Conservation (phyloP, 805 yeast genomes). For the Wickerhamiella hasegawae region DNA sequence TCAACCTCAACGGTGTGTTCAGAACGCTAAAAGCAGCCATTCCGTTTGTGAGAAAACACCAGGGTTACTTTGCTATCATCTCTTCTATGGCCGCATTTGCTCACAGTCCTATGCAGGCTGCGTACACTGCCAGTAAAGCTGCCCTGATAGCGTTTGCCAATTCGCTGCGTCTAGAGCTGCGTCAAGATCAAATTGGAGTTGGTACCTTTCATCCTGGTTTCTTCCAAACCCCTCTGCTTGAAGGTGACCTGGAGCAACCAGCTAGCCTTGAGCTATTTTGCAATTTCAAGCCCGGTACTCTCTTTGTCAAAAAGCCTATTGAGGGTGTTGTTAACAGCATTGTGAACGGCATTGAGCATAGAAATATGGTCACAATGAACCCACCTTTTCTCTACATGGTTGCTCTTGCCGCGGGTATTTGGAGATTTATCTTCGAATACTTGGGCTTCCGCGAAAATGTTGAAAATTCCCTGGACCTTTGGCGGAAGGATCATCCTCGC, state of each 20-base stretch:
- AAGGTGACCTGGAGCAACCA: slow-evolving; percentile 46
- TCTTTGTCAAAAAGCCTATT: not conserved
- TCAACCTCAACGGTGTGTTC: slow-evolving; percentile 4
- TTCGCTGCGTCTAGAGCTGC: slow-evolving; percentile 3
- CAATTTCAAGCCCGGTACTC: no score
- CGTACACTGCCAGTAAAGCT: slow-evolving; percentile 5
- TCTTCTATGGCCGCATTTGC: slow-evolving; percentile 5
- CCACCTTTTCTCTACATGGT: no score
- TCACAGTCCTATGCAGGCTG: slow-evolving; percentile 1
- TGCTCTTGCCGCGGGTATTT: no score
- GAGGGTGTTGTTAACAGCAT: not conserved
- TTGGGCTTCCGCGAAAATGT: no score
- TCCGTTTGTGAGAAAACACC: slow-evolving; percentile 3
- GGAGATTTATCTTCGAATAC: no score
- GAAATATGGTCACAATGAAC: no score
- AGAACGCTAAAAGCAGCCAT: slow-evolving; percentile 6
- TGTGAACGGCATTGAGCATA: not conserved
- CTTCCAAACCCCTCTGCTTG: slow-evolving; percentile 4
- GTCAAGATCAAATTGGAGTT: slow-evolving; percentile 2
- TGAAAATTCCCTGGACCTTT: no score
- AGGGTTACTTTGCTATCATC: slow-evolving; percentile 4
- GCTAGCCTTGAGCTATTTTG: no score
- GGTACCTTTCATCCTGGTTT: slow-evolving; percentile 5
- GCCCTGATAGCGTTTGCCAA: slow-evolving; percentile 3
- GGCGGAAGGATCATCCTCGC: no score